Evolutionary conservation across 1,139 yeast genomes (phyloP), one percentile per base, ranked within the genome.

Genomic region (Suhomyces terraborum): DNA sequence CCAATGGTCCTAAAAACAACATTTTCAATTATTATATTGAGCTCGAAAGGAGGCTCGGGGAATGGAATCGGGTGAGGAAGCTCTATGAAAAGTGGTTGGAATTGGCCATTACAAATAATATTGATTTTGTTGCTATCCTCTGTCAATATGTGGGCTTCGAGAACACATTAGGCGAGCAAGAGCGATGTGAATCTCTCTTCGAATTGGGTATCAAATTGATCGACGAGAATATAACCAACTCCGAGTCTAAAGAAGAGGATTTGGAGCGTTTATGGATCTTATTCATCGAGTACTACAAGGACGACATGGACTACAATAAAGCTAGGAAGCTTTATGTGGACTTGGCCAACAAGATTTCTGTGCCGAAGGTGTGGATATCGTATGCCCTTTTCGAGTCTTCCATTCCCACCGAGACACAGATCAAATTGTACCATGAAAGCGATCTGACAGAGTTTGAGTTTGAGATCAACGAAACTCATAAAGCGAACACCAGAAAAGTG

Each of bases 21-120:
- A 61, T 88, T 0, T 82, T 83, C 56, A 68, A 68, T 45, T 74
- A 71, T 47, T 93, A 93, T 58, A 83, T 91, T 41, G 69, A 55
- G 3, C 51, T 82, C 23, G 89, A 84, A 53, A 62, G 53, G 32
- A 51, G 58, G 52, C 55, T 87, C 35, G 85, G 84, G 22, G 89
- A 86, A 52, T 84, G 84, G 73, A 95, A 84, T 47, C 66, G 97
- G 30, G 89, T 86, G 8, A 69, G 98, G 28, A 78, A 66, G 53
- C 56, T 93, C 6, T 89, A 80, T 55, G 87, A 84, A 49, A 82
- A 79, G 53, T 79, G 79, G 67, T 51, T 91, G 19, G 87, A 84
- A 49, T 57, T 66, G 9, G 73, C 75, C 47, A n/a, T 88, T 1
- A 47, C 60, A 3, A 52, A 64, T 24, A 57, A 69, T 8, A 8